Percentiles rank a stretch among this genome's conserved stretches.
Evolutionary conservation across 768 basidiomycete species (phyloP).

Genomic region (Cystofilobasidium bisporidii): DNA sequence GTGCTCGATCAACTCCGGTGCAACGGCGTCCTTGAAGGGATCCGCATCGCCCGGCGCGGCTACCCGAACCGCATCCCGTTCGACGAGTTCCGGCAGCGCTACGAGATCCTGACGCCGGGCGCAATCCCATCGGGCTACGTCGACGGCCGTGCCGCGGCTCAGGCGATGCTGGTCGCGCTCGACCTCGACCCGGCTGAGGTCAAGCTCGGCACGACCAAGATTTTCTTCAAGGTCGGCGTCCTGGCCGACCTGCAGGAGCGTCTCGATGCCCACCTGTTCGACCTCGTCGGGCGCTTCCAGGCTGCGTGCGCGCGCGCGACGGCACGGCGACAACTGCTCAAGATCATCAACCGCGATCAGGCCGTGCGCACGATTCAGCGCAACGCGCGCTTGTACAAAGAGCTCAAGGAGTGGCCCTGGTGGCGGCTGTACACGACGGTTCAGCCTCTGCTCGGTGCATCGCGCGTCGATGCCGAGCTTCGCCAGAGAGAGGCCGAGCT

Average conservation of each 20-base stretch:
- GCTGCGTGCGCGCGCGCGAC: slow-evolving; percentile 76
- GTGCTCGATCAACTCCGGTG: slow-evolving; percentile 93
- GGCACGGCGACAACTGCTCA: slow-evolving; percentile 81
- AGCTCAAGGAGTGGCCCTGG: slow-evolving; percentile 94
- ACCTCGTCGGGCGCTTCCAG: slow-evolving; percentile 79
- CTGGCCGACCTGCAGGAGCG: slow-evolving; percentile 92
- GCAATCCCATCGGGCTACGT: slow-evolving; percentile 91
- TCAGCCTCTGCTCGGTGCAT: slow-evolving; percentile 83
- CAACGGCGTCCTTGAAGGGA: slow-evolving; percentile 98
- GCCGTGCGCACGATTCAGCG: slow-evolving; percentile 87
- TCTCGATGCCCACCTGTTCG: slow-evolving; percentile 74
- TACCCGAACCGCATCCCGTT: slow-evolving; percentile 96
- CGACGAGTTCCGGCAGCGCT: slow-evolving; percentile 92
- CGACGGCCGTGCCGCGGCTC: slow-evolving; percentile 90
- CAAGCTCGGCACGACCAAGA: slow-evolving; percentile 91
- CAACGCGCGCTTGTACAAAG: slow-evolving; percentile 83
- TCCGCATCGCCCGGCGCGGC: slow-evolving; percentile 90
- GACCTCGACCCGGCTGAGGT: slow-evolving; percentile 75
- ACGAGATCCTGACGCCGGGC: slow-evolving; percentile 88
- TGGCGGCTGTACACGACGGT: slow-evolving; percentile 98
- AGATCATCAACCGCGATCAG: slow-evolving; percentile 81
- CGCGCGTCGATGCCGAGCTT: slow-evolving; percentile 83
- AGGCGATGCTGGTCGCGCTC: slow-evolving; percentile 78
- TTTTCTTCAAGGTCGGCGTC: slow-evolving; percentile 98
- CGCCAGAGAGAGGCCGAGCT: slow-evolving; percentile 68